Evolutionary conservation across 2,329 filamentous ascomycete species (phyloP).

Genomic region (Parasarocladium wereldwijsianum): DNA sequence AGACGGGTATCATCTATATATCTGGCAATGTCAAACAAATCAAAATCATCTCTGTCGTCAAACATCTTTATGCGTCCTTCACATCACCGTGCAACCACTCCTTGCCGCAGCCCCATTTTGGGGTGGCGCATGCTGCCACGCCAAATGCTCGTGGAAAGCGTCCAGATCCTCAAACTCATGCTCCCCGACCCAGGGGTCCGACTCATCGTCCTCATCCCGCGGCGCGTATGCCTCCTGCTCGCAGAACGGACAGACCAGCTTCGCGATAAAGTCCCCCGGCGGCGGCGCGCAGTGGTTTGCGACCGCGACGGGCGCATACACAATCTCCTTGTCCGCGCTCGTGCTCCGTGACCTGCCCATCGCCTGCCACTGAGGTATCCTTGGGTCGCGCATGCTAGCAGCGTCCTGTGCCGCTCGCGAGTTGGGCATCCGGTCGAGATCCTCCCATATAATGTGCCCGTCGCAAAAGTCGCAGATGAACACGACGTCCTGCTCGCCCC

Average conservation of each 20-base stretch:
- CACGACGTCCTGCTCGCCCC: conserved; percentile 37
- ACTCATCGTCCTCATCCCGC: conserved; percentile 31
- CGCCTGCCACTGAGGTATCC: conserved; percentile 32
- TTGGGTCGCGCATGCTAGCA: conserved; percentile 8
- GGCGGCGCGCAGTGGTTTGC: conserved; percentile 40
- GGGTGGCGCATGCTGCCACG: conserved; percentile 35
- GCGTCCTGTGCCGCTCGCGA: conserved; percentile 19
- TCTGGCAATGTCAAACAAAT: conserved; percentile 4
- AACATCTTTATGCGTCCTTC: conserved; percentile 7
- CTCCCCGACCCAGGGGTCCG: conserved; percentile 31
- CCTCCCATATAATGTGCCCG: conserved; percentile 43
- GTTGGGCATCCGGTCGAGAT: conserved; percentile 37
- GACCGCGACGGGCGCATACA: conserved; percentile 42
- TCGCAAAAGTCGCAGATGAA: conserved; percentile 50
- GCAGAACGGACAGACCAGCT: conserved; percentile 40
- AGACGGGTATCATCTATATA: too few species aligned
- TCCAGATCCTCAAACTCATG: conserved; percentile 35
- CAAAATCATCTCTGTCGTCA: conserved; percentile 3
- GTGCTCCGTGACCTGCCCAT: conserved; percentile 24
- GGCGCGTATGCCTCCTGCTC: conserved; percentile 33
- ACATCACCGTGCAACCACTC: conserved; percentile 30
- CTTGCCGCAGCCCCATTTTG: background rate
- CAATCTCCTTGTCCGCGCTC: conserved; percentile 31
- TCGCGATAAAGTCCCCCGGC: conserved; percentile 34
- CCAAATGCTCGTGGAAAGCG: conserved; percentile 37